Evolutionary conservation across 108 stramenopile species (phyloP), one percentile per base, ranked within the genome.

Genomic region (Schizochytrium sp.): DNA sequence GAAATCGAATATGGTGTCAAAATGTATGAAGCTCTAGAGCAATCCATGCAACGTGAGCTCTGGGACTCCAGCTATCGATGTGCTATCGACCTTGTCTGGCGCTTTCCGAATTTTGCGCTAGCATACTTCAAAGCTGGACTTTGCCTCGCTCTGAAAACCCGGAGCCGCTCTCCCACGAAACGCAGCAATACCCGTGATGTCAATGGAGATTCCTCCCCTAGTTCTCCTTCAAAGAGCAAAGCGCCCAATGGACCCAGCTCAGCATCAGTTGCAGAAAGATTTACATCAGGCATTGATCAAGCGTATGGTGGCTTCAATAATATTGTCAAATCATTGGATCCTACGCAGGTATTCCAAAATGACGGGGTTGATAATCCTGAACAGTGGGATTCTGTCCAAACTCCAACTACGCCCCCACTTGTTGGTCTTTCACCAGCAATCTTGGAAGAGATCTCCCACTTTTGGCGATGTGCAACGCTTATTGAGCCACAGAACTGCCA

Each of bases 81-180:
- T 42, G 76, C 76, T 38, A 40, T 83, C 0, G 76, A 83, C 76
- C 76, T 83, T 40, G 28, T 83, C 15, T 55, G 76, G 50, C 8
- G 76, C 10, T 83, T 83, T 42, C 76, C 76, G 10, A 83, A 83
- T 53, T 83, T 49, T 49, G 76, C 76, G 5, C 47, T 83, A 47
- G 76, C 53, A n/a, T 83, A 83, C 76, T 83, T 83, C 28, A 83
- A 83, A 53, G 76, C 76, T 42, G 76, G 76, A 13, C 76, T 83
- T 83, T 83, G 76, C 76, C 76, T 83, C 28, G 64, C 64, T 7
- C 7, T 69, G 12, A 38, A 44, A 7, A 69, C 44, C 42, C 64
- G 64, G 10, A 69, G 44, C 44, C 64, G 64, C 28, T 44, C 40
- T 38, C 40, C 64, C 12, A 69, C 64, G 19, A 69, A 69, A 44